These are phyloP conservation scores for Porodaedalea pini DNA, from an alignment of 1,284 basidiomycete species.

Conservation along the genomic window DNA sequence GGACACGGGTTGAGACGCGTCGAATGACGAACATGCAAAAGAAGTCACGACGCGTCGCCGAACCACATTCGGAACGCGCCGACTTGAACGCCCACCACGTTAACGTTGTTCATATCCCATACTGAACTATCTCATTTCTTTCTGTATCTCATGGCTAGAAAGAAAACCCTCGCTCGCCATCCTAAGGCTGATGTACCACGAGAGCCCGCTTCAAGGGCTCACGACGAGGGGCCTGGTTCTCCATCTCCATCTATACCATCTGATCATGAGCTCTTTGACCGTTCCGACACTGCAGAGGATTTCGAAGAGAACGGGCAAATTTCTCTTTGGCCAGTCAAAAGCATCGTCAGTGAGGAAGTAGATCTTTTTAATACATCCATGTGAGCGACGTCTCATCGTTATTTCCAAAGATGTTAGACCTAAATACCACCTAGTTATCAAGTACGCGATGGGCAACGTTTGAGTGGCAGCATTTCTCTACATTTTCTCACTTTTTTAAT, in stretches of 20 bases:
- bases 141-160: too few species aligned
- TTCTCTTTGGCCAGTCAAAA: not conserved
- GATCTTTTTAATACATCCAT: not conserved
- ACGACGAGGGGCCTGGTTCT: too few species aligned
- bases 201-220: too few species aligned
- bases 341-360: not conserved
- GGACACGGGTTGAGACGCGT: conserved; percentile 20
- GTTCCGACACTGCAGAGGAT: not conserved
- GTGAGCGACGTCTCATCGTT: not conserved
- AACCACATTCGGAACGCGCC: not conserved
- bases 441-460: not conserved
- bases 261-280: not conserved
- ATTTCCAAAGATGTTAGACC: not conserved
- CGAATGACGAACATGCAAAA: conserved; percentile 18
- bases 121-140: too few species aligned
- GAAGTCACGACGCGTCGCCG: conserved; percentile 1
- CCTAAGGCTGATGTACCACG: too few species aligned
- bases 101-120: too few species aligned
- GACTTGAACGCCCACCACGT: not conserved
- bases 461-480: conserved; percentile 30
- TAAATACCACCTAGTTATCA: conserved; percentile 1
- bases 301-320: not conserved
- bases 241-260: not conserved
- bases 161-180: too few species aligned
- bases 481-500: conserved; percentile 36